phyloP scores from a whole-genome alignment of 805 yeast genomes.

The Metschnikowia orientalis region DNA sequence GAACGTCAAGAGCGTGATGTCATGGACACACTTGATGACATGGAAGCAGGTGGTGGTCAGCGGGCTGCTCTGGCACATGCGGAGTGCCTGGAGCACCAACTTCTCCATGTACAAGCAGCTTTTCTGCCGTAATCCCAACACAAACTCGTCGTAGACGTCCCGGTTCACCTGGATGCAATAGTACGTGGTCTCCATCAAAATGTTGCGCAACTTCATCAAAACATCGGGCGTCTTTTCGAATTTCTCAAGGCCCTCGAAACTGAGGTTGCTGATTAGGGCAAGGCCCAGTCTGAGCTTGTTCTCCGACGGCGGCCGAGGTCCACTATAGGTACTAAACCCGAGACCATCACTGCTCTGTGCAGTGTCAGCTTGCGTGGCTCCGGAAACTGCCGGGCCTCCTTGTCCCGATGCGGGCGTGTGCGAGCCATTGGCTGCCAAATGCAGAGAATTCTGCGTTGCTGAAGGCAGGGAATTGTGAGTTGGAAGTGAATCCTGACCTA shows the following conservation, averaged over 20 bases:
- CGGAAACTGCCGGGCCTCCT: too few relatives aligned
- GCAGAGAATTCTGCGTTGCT: too few relatives aligned
- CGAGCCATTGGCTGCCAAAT: too few relatives aligned
- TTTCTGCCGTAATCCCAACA: slow-evolving; percentile 10
- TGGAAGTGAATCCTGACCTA: too few relatives aligned
- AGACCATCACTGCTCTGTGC: too few relatives aligned
- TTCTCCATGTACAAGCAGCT: slow-evolving; percentile 10
- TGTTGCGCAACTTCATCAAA: slow-evolving; percentile 9
- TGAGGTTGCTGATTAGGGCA: slow-evolving; percentile 13
- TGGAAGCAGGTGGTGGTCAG: slow-evolving; percentile 9
- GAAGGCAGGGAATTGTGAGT: too few relatives aligned
- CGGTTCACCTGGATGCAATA: slow-evolving; percentile 14
- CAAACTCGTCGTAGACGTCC: slow-evolving; percentile 11
- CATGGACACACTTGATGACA: slow-evolving; percentile 12
- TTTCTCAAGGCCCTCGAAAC: slow-evolving; percentile 11
- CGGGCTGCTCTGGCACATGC: slow-evolving; percentile 7
- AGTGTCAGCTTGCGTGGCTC: too few relatives aligned
- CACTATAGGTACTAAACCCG: too few relatives aligned
- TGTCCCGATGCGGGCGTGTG: too few relatives aligned
- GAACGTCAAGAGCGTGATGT: slow-evolving; percentile 11
- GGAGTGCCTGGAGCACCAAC: slow-evolving; percentile 11
- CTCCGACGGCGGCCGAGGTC: background rate
- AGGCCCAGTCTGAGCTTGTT: slow-evolving; percentile 9
- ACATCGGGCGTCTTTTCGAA: slow-evolving; percentile 9
- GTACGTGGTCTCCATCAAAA: slow-evolving; percentile 12